Conservation (phyloP, 140 eudicot species). For the Cichorium intybus region DNA sequence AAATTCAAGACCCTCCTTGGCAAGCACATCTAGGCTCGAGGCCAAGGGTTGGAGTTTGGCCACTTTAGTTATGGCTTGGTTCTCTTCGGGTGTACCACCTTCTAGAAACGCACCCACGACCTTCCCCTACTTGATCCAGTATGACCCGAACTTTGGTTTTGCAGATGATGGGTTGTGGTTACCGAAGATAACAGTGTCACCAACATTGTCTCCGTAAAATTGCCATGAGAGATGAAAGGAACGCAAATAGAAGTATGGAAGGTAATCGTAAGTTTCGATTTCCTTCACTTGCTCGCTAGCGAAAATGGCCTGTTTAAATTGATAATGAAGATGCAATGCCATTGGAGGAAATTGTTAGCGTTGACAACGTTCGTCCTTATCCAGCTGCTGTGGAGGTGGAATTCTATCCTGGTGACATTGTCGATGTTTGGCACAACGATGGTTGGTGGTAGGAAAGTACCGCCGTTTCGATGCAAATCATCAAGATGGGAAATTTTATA, state of each 20-base stretch:
- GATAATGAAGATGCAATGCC: no score
- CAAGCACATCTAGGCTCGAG: conserved; percentile 61
- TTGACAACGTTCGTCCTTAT: no score
- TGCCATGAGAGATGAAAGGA: conserved; percentile 97
- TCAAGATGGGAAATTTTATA: no score
- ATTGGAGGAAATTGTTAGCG: no score
- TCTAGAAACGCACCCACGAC: conserved; percentile 89
- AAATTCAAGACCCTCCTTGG: conserved; percentile 74
- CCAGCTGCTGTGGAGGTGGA: no score
- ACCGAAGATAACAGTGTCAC: conserved; percentile 75
- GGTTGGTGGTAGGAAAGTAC: no score
- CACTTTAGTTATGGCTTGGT: conserved; percentile 84
- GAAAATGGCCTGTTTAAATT: conserved; percentile 65
- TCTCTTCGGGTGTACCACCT: conserved; percentile 86
- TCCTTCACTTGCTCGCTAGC: conserved; percentile 72
- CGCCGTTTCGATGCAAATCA: no score
- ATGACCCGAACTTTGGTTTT: conserved; percentile 75
- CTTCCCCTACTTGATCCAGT: conserved; percentile 94
- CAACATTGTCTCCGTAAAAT: conserved; percentile 92
- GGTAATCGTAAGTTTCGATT: conserved; percentile 77
- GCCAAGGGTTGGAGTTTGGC: conserved; percentile 79
- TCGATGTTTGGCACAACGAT: no score
- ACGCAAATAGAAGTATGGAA: conserved; percentile 94
- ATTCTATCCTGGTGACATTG: no score
- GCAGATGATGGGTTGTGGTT: conserved; percentile 62